Evolutionary conservation across 2,329 filamentous ascomycete genomes (phyloP).

Genomic region (Emergomyces africanus): DNA sequence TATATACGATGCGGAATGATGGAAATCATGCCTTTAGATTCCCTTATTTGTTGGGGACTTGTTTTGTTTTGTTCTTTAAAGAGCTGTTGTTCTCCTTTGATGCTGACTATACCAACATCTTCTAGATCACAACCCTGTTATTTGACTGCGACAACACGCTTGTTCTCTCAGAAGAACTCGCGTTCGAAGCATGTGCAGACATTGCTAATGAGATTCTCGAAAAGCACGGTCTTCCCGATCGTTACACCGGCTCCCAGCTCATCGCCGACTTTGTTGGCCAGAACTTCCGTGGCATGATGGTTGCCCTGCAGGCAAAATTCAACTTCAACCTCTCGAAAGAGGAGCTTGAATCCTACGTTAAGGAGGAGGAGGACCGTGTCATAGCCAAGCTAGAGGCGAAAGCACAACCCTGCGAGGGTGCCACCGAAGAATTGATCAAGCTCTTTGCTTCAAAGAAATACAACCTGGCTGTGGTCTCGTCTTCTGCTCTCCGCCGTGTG

Average conservation of each 20-base stretch:
- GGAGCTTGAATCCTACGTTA: conserved; percentile 63
- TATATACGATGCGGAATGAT: neutral
- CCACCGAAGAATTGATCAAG: conserved; percentile 53
- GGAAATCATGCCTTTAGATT: neutral
- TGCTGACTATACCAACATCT: conserved; percentile 6
- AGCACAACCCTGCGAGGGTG: conserved; percentile 56
- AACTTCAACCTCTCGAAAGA: conserved; percentile 54
- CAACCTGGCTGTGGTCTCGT: conserved; percentile 66
- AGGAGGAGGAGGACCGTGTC: conserved; percentile 67
- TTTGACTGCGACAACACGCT: conserved; percentile 81
- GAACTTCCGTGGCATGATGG: conserved; percentile 89
- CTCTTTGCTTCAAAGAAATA: conserved; percentile 52
- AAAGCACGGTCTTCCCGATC: conserved; percentile 48
- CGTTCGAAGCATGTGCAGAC: conserved; percentile 81
- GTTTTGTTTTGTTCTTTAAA: neutral
- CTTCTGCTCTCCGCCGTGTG: conserved; percentile 65
- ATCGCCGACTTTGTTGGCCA: conserved; percentile 83
- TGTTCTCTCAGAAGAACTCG: conserved; percentile 78
- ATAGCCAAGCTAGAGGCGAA: conserved; percentile 63
- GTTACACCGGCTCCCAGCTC: conserved; percentile 66
- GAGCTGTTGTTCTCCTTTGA: neutral
- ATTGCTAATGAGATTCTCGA: conserved; percentile 77
- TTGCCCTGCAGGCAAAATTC: conserved; percentile 61
- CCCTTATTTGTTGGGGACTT: neutral
- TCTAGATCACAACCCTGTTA: conserved; percentile 55